Base-by-base conservation (phyloP, 2,329 filamentous ascomycete species). In the Epichloe hybrida region DNA sequence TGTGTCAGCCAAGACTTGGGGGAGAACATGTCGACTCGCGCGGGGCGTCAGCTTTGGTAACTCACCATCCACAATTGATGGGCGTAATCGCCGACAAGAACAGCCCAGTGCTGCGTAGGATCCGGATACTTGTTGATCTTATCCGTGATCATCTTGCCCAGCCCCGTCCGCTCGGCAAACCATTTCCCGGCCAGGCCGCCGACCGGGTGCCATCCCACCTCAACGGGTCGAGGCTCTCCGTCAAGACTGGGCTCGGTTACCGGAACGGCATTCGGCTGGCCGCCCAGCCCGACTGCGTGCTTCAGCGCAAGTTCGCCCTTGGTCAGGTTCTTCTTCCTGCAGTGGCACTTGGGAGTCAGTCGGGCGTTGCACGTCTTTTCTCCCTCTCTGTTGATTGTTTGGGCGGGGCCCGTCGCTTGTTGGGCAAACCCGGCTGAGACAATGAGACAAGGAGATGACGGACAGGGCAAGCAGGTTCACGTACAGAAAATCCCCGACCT, bases 11-110 rank as follows among this genome's bases (percentile, higher is more conserved):
- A 6, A 38, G 12, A 7, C n/a, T 3, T 38, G 15, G 15, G 43
- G 43, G 17, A 17, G 17, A 17, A 17, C 17, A 17, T 8, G 6
- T 46, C 5, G n/a, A 21, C 5, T 20, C n/a, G 34, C 6, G 9
- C 6, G 5, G 37, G 17, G 5, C 31, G 27, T 15, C 31, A 5
- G 0, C 27, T 11, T 31, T 31, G 8, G 17, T 3, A 31, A 60
- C 66, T 55, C 55, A 73, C 73, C 76, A 80, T 80, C 76, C 77
- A 80, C n/a, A 80, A 62, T 59, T 80, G 69, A 58, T 80, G 76
- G 1, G 69, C 71, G 57, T 68, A 80, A 12, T 72, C 74, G 2
- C 75, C 76, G 1, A 80, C 74, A 0, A 80, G 64, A 1, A 80
- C 73, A 2, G 75, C 76, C 77, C 77, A 80, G 57, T 80, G 77